Percentiles rank a stretch among this genome's conserved stretches.
phyloP scores from a whole-genome alignment of 345 rosid species.

The Eucalyptus pauciflora region DNA sequence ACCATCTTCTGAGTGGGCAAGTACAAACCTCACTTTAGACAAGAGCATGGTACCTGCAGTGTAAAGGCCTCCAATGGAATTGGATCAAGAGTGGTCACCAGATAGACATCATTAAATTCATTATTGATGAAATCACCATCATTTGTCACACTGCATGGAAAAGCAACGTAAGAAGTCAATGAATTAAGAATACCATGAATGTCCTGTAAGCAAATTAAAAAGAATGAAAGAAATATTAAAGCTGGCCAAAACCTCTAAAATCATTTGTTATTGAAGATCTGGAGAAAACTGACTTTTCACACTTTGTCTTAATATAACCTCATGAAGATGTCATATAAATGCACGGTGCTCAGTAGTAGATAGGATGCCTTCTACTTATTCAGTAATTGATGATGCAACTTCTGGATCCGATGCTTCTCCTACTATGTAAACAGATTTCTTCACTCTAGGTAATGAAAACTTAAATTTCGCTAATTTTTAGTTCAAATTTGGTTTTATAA shows the following conservation, averaged over 20 bases:
- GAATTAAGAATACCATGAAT: not conserved
- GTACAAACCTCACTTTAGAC: not conserved
- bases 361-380: not conserved
- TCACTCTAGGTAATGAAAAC: not conserved
- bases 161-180: not conserved
- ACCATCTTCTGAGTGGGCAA: not conserved
- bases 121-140: slow-evolving; percentile 80
- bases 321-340: not conserved
- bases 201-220: not conserved
- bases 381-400: not conserved
- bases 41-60: slow-evolving; percentile 58
- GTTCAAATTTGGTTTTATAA: not conserved
- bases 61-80: slow-evolving; percentile 86
- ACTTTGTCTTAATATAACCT: not conserved
- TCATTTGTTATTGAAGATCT: not conserved
- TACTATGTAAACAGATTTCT: not conserved
- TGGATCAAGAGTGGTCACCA: slow-evolving; percentile 69
- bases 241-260: not conserved
- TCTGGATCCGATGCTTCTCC: not conserved
- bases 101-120: slow-evolving; percentile 81
- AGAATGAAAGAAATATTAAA: not conserved
- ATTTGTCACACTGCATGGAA: slow-evolving; percentile 52
- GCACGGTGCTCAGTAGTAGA: not conserved
- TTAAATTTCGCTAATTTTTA: not conserved
- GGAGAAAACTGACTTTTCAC: not conserved